Percentiles rank a stretch among this genome's conserved stretches.
phyloP scores from a whole-genome alignment of 768 basidiomycete genomes.

The Dioszegia hungarica region DNA sequence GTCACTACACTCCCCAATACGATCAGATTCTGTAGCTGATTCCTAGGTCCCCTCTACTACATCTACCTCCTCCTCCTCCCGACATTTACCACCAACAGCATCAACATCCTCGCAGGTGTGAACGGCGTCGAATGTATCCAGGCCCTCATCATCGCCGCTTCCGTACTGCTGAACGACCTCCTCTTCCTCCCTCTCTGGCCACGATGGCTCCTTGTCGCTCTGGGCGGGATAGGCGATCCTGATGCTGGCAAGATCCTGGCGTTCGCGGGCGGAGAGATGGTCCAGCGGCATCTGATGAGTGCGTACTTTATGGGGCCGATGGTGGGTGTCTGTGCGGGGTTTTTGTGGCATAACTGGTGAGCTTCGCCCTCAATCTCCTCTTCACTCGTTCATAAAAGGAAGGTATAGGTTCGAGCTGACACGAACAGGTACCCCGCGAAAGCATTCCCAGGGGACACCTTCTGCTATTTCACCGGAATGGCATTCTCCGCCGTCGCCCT shows the following conservation, averaged over 20 bases:
- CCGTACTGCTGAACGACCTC: constrained; percentile 85
- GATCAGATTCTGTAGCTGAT: neutral
- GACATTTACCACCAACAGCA: constrained; percentile 94
- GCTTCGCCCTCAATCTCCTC: constrained; percentile 42
- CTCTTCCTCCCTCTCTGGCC: constrained; percentile 74
- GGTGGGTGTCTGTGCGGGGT: constrained; percentile 79
- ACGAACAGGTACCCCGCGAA: constrained; percentile 85
- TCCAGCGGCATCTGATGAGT: constrained; percentile 90
- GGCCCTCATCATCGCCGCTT: constrained; percentile 83
- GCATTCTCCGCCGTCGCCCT: constrained; percentile 97
- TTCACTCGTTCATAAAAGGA: neutral
- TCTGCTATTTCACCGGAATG: constrained; percentile 98
- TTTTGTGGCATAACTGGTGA: constrained; percentile 94
- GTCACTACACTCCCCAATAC: too few relatives aligned
- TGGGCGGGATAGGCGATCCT: constrained; percentile 25
- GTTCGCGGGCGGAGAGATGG: constrained; percentile 59
- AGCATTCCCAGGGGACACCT: constrained; percentile 91
- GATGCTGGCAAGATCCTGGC: constrained; percentile 38
- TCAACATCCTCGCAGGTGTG: constrained; percentile 97
- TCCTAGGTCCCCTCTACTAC: constrained; percentile 84
- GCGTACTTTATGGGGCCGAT: constrained; percentile 95
- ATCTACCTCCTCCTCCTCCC: constrained; percentile 93
- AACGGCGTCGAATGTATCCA: constrained; percentile 95
- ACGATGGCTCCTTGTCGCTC: constrained; percentile 11
- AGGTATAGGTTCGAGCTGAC: neutral